These are phyloP conservation scores for Phytophthora pinifolia DNA, from an alignment of 352 stramenopile species.

Conservation along the genomic window DNA sequence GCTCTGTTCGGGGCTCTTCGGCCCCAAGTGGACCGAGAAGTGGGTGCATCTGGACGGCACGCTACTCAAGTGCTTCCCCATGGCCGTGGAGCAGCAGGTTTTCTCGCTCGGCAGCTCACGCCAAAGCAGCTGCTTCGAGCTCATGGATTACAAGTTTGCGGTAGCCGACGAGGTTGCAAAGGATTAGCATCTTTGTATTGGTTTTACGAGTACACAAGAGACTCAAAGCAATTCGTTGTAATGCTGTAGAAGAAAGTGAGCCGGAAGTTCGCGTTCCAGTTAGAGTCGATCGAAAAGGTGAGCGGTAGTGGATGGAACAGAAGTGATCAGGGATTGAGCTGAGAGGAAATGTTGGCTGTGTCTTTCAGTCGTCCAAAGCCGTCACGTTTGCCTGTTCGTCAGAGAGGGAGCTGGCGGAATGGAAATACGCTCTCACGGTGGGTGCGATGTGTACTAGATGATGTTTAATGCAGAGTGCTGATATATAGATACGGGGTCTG, in stretches of 20 bases:
- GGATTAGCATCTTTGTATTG: too few relatives aligned
- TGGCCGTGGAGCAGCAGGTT: conserved; percentile 53
- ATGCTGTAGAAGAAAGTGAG: conserved; percentile 50
- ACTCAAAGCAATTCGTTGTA: neutral
- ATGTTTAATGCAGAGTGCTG: neutral
- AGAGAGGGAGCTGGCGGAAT: conserved; percentile 60
- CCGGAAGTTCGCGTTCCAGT: conserved; percentile 67
- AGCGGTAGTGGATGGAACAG: neutral
- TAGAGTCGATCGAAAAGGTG: conserved; percentile 56
- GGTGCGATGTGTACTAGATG: conserved; percentile 1
- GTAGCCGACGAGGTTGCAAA: conserved; percentile 41
- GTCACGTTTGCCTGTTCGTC: conserved; percentile 63
- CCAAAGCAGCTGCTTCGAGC: conserved; percentile 45
- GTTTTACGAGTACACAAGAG: too few relatives aligned
- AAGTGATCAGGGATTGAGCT: neutral
- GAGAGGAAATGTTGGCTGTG: neutral
- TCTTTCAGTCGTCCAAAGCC: conserved; percentile 40
- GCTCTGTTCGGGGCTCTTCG: conserved; percentile 58
- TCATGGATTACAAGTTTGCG: conserved; percentile 51
- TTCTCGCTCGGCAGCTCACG: conserved; percentile 61
- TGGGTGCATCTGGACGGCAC: conserved; percentile 75
- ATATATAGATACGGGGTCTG: neutral
- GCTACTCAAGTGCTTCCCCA: conserved; percentile 76
- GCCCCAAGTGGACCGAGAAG: conserved; percentile 78
- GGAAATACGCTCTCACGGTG: conserved; percentile 57